phyloP scores from a whole-genome alignment of 306 rosid species.

The Spatholobus suberectus region DNA sequence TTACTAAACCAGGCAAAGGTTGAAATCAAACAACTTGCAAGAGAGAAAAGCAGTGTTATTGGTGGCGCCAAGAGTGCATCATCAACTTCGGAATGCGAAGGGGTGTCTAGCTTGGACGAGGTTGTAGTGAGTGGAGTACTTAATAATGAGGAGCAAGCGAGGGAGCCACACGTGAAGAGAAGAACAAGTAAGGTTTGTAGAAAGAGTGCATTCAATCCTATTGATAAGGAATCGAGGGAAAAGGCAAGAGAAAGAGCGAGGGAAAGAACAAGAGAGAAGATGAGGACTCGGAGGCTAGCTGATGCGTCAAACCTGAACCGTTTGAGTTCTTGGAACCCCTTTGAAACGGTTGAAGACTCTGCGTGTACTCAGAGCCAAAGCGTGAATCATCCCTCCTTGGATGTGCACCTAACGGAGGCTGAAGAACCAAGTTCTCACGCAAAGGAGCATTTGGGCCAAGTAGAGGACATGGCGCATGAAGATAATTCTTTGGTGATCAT shows the following conservation, averaged over 20 bases:
- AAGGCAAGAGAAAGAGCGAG: constrained; percentile 84
- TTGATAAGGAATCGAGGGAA: constrained; percentile 65
- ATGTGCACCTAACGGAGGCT: constrained; percentile 34
- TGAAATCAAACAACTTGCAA: constrained; percentile 65
- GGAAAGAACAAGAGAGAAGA: constrained; percentile 63
- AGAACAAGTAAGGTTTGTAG: constrained; percentile 34
- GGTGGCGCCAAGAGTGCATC: constrained; percentile 46
- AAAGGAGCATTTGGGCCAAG: constrained; percentile 42
- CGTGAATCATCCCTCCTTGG: constrained; percentile 41
- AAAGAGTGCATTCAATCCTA: constrained; percentile 51
- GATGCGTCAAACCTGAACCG: constrained; percentile 36
- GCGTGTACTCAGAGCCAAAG: constrained; percentile 50
- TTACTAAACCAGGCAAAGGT: constrained; percentile 59
- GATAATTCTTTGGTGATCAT: constrained; percentile 49
- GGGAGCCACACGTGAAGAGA: constrained; percentile 28
- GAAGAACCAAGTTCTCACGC: constrained; percentile 51
- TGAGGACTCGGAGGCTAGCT: constrained; percentile 17
- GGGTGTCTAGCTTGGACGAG: constrained; percentile 64
- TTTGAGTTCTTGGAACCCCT: constrained; percentile 65
- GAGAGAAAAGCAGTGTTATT: constrained; percentile 35
- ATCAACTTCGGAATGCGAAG: constrained; percentile 78
- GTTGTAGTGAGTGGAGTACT: constrained; percentile 39
- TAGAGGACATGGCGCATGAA: constrained; percentile 34
- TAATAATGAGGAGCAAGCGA: constrained; percentile 31
- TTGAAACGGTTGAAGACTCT: constrained; percentile 66